Percentiles rank a stretch among this genome's conserved stretches.
These are phyloP conservation scores for Phytomonas serpens DNA, from an alignment of 208 protist species.

Conservation along the genomic window DNA sequence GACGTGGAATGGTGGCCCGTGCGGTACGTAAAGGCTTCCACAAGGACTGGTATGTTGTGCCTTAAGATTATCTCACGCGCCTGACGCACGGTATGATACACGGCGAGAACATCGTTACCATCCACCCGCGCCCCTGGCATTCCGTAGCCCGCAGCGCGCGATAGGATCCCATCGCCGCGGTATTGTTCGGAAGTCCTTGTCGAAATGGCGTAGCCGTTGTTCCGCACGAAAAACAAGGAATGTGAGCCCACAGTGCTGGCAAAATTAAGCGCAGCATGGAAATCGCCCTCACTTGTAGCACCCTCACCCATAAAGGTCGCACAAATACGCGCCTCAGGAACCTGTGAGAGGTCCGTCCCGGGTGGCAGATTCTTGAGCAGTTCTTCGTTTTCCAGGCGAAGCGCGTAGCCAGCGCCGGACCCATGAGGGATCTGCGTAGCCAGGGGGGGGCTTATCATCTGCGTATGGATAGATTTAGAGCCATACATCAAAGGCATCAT, in stretches of 20 bases:
- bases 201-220: constrained; percentile 95
- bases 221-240: constrained; percentile 93
- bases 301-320: constrained; percentile 97
- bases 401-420: constrained; percentile 90
- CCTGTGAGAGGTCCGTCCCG: constrained; percentile 15
- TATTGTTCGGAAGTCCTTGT: constrained; percentile 95
- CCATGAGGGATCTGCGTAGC: constrained; percentile 96
- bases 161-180: constrained; percentile 89
- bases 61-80: constrained; percentile 83
- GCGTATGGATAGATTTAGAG: constrained; percentile 85
- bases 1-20: constrained; percentile 93
- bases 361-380: constrained; percentile 19
- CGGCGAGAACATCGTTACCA: constrained; percentile 95
- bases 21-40: constrained; percentile 97
- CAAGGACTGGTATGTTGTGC: constrained; percentile 81
- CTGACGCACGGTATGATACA: constrained; percentile 83
- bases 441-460: constrained; percentile 95
- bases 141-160: constrained; percentile 76
- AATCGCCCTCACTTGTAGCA: constrained; percentile 95
- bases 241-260: constrained; percentile 88
- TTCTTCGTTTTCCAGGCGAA: constrained; percentile 81
- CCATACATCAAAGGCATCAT: constrained; percentile 99
- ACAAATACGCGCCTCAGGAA: constrained; percentile 43
- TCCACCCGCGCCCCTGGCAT: constrained; percentile 92
- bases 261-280: constrained; percentile 96